These are phyloP conservation scores for Blastosporella zonata DNA, from an alignment of 1,284 basidiomycete genomes.

Conservation along the genomic window DNA sequence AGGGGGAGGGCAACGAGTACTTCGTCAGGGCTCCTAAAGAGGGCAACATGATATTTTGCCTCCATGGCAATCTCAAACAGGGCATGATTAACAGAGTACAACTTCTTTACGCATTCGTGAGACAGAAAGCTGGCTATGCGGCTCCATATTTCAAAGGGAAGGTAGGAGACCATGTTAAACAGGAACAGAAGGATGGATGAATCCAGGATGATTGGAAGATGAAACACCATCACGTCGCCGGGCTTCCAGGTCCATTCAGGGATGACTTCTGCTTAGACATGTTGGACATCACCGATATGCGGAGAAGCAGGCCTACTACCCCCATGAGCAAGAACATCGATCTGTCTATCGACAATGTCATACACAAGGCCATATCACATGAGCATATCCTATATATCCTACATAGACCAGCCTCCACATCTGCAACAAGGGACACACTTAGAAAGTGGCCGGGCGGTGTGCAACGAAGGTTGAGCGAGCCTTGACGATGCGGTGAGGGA, in stretches of 20 bases:
- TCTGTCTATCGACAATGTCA: constrained; percentile 7
- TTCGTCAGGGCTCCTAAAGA: constrained; percentile 4
- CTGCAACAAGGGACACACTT: constrained; percentile 18
- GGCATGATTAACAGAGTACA: constrained; percentile 22
- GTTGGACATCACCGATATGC: constrained; percentile 2
- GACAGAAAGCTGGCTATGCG: constrained; percentile 22
- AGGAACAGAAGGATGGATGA: background rate
- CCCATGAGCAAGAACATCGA: background rate
- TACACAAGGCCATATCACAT: constrained; percentile 17
- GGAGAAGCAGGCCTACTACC: background rate
- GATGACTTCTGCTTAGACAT: too few species aligned
- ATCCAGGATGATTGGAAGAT: too few species aligned
- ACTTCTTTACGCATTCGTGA: constrained; percentile 12
- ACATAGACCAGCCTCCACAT: constrained; percentile 7
- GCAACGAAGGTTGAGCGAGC: constrained; percentile 72
- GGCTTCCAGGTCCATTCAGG: too few species aligned
- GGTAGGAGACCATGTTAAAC: background rate
- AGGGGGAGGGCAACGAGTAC: background rate
- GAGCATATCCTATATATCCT: constrained; percentile 20
- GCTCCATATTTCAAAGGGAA: constrained; percentile 25
- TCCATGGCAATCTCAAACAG: constrained; percentile 24
- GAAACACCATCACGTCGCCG: background rate
- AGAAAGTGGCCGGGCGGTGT: constrained; percentile 69
- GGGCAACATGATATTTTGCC: constrained; percentile 17
- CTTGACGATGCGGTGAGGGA: constrained; percentile 87